phyloP scores from a whole-genome alignment of 1,139 yeast species.

The Diutina sp. region DNA sequence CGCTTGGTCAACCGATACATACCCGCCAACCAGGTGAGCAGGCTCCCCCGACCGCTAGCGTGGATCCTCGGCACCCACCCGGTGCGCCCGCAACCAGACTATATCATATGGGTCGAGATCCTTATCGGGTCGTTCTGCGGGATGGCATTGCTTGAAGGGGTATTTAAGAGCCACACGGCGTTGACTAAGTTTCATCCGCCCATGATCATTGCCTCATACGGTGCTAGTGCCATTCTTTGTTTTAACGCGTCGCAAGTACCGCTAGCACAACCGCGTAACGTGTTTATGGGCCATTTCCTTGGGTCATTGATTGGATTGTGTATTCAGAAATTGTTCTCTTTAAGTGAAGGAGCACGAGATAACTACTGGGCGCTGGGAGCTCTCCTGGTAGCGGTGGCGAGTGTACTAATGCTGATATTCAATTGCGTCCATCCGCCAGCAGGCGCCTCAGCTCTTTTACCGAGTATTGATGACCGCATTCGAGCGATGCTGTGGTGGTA shows the following conservation, averaged over 20 bases:
- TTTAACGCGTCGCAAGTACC: conserved; percentile 48
- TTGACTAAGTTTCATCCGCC: conserved; percentile 36
- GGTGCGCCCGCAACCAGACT: conserved; percentile 22
- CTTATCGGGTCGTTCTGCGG: conserved; percentile 40
- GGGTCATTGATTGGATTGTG: conserved; percentile 43
- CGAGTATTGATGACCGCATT: conserved; percentile 35
- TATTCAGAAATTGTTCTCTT: conserved; percentile 39
- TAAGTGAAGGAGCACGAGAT: conserved; percentile 23
- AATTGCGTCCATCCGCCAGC: conserved; percentile 66
- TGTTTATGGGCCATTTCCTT: conserved; percentile 44
- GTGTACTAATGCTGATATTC: conserved; percentile 42
- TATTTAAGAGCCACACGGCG: conserved; percentile 32
- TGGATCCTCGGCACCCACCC: conserved; percentile 22
- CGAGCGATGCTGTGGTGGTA: conserved; percentile 57
- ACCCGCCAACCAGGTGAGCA: conserved; percentile 16
- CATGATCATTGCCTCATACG: conserved; percentile 47
- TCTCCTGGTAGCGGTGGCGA: conserved; percentile 41
- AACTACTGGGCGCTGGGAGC: conserved; percentile 54
- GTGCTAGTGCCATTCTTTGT: conserved; percentile 53
- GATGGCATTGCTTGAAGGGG: conserved; percentile 35
- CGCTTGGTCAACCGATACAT: conserved; percentile 14
- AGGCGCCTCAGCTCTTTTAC: conserved; percentile 59
- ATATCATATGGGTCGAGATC: conserved; percentile 34
- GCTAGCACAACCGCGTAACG: conserved; percentile 54
- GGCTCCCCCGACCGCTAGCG: conserved; percentile 16